Percentiles rank a stretch among this genome's conserved stretches.
phyloP scores from a whole-genome alignment of 1,284 basidiomycete species.

The Apiotrichum sp. region DNA sequence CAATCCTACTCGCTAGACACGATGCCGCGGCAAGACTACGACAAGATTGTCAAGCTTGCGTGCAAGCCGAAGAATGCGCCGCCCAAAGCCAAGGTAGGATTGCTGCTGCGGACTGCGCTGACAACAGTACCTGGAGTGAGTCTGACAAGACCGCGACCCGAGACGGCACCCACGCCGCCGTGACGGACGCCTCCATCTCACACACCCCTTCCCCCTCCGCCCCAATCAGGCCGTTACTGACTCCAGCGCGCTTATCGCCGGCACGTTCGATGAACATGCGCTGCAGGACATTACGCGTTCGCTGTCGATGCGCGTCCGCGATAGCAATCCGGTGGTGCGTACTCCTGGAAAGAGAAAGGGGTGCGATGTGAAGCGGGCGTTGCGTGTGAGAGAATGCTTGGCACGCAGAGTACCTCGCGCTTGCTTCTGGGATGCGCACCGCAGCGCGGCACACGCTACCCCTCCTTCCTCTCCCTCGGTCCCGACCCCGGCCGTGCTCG shows the following conservation, averaged over 20 bases:
- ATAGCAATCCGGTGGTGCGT: slow-evolving; percentile 81
- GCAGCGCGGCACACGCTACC: no score
- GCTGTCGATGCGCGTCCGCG: slow-evolving; percentile 71
- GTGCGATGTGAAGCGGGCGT: no score
- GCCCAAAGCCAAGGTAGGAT: slow-evolving; percentile 78
- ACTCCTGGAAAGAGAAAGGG: not conserved
- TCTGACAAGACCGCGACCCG: slow-evolving; percentile 52
- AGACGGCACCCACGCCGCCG: not conserved
- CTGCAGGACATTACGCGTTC: slow-evolving; percentile 87
- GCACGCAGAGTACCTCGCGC: no score
- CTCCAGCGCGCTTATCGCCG: slow-evolving; percentile 80
- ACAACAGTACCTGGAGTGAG: slow-evolving; percentile 45
- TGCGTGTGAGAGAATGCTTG: no score
- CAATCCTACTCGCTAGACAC: slow-evolving; percentile 1
- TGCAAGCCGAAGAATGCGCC: slow-evolving; percentile 91
- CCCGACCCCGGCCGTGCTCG: not conserved
- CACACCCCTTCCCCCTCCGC: no score
- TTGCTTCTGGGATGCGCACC: no score
- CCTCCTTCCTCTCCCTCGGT: not conserved
- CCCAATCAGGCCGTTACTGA: not conserved
- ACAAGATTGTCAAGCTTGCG: slow-evolving; percentile 66
- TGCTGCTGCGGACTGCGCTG: slow-evolving; percentile 9
- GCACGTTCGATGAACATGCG: slow-evolving; percentile 88
- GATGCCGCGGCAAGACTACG: slow-evolving; percentile 15
- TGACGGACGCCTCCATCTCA: no score